Conservation (phyloP, 768 basidiomycete species). For the Scleroderma citrinum region DNA sequence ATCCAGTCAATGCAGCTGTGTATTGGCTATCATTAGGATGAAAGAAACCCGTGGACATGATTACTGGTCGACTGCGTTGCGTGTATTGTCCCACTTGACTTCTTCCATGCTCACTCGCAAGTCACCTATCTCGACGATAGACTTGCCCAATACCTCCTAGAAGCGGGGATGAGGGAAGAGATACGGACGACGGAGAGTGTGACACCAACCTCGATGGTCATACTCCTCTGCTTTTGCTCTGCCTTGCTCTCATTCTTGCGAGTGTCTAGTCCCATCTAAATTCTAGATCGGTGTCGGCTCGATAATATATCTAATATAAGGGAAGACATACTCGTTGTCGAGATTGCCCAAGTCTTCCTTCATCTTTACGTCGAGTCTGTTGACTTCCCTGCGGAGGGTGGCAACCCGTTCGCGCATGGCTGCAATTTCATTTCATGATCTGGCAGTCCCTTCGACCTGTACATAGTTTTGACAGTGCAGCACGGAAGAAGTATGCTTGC, state of each 20-base stretch:
- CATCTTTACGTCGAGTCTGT: slow-evolving; percentile 81
- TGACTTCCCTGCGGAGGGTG: slow-evolving; percentile 82
- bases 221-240: slow-evolving; percentile 80
- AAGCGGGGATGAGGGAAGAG: background rate
- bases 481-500: slow-evolving; percentile 95
- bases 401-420: slow-evolving; percentile 71
- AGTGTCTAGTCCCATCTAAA: slow-evolving; percentile 94
- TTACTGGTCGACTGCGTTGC: slow-evolving; percentile 67
- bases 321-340: slow-evolving; percentile 78
- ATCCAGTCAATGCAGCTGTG: slow-evolving; percentile 56
- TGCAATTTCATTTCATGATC: slow-evolving; percentile 78
- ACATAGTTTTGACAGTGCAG: slow-evolving; percentile 87
- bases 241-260: slow-evolving; percentile 86
- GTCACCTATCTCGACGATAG: slow-evolving; percentile 69
- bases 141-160: slow-evolving; percentile 72
- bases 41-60: background rate
- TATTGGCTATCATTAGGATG: slow-evolving; percentile 1
- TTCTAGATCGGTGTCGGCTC: slow-evolving; percentile 47
- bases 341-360: slow-evolving; percentile 86
- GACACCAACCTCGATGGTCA: slow-evolving; percentile 67
- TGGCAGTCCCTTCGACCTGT: slow-evolving; percentile 82
- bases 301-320: background rate
- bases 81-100: slow-evolving; percentile 86
- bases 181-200: background rate
- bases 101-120: slow-evolving; percentile 78